Percentiles rank a stretch among this genome's conserved stretches.
phyloP scores from a whole-genome alignment of 805 yeast species.

The Metschnikowia rubicola region DNA sequence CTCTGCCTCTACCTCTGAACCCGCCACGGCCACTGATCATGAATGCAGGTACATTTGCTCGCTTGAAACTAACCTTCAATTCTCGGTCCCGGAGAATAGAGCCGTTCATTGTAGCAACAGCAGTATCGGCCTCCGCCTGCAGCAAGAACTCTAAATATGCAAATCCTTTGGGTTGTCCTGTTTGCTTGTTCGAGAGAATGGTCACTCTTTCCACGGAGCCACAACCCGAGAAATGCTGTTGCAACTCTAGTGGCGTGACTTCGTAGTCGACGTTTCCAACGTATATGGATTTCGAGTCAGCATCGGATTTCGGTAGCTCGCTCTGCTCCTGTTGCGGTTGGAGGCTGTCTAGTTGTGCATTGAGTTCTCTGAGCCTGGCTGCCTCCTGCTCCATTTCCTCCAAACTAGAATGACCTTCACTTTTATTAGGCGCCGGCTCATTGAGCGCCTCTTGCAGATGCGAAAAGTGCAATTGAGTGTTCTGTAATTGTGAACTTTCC shows the following conservation, averaged over 20 bases:
- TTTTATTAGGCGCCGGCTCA: background rate
- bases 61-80: slow-evolving; percentile 69
- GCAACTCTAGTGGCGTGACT: slow-evolving; percentile 75
- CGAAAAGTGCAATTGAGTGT: no score
- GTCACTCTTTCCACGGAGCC: slow-evolving; percentile 81
- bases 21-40: slow-evolving; percentile 28
- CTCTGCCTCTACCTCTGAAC: slow-evolving; percentile 34
- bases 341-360: slow-evolving; percentile 27
- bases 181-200: slow-evolving; percentile 63
- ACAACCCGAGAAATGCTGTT: slow-evolving; percentile 62
- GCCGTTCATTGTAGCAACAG: slow-evolving; percentile 60
- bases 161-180: slow-evolving; percentile 84
- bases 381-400: slow-evolving; percentile 62
- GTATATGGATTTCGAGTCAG: slow-evolving; percentile 74
- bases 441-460: background rate
- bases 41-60: slow-evolving; percentile 80
- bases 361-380: slow-evolving; percentile 56
- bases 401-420: slow-evolving; percentile 20
- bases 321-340: slow-evolving; percentile 31
- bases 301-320: slow-evolving; percentile 32
- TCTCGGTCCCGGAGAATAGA: slow-evolving; percentile 64
- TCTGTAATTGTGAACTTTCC: background rate
- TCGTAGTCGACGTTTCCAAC: slow-evolving; percentile 85
- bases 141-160: slow-evolving; percentile 85
- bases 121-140: slow-evolving; percentile 58